A percentile compares a stretch with the other conserved stretches of the same genome.
phyloP scores from a whole-genome alignment of 2,329 filamentous ascomycete genomes.

The Xylaria polymorpha region DNA sequence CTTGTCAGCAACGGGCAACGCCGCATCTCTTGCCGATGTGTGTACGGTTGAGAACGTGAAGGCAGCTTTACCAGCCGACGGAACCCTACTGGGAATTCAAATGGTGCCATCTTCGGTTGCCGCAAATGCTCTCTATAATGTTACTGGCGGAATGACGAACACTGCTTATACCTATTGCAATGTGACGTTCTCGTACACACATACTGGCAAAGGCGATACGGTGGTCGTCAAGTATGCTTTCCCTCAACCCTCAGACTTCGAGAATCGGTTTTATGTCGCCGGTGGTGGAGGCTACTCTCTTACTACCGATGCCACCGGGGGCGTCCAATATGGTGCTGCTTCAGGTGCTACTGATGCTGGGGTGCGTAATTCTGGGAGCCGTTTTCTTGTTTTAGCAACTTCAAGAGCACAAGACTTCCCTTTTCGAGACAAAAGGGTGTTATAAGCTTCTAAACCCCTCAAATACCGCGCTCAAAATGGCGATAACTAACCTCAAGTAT shows the following conservation, averaged over 20 bases:
- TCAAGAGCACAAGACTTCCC: too few species aligned
- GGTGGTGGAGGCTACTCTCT: conserved; percentile 59
- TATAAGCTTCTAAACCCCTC: too few species aligned
- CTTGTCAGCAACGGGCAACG: conserved; percentile 39
- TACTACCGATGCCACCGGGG: conserved; percentile 53
- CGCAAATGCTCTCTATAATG: conserved; percentile 44
- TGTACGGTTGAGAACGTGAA: conserved; percentile 58
- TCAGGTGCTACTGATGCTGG: conserved; percentile 57
- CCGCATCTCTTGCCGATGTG: conserved; percentile 54
- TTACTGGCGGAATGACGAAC: conserved; percentile 42
- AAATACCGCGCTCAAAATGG: too few species aligned
- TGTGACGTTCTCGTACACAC: conserved; percentile 52
- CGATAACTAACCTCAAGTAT: too few species aligned
- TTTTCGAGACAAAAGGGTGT: too few species aligned
- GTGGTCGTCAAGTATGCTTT: conserved; percentile 52
- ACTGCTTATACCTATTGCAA: conserved; percentile 51
- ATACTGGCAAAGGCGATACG: conserved; percentile 49
- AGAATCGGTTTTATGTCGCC: conserved; percentile 59
- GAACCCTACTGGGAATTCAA: conserved; percentile 55
- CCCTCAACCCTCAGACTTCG: conserved; percentile 53
- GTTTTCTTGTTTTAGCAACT: too few species aligned
- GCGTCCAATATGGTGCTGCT: conserved; percentile 56
- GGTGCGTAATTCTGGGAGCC: too few species aligned
- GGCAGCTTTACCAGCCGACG: conserved; percentile 56
- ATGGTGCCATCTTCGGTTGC: conserved; percentile 56